Conservation (phyloP, 352 stramenopile genomes). For the Globisporangium heterothallicum region DNA sequence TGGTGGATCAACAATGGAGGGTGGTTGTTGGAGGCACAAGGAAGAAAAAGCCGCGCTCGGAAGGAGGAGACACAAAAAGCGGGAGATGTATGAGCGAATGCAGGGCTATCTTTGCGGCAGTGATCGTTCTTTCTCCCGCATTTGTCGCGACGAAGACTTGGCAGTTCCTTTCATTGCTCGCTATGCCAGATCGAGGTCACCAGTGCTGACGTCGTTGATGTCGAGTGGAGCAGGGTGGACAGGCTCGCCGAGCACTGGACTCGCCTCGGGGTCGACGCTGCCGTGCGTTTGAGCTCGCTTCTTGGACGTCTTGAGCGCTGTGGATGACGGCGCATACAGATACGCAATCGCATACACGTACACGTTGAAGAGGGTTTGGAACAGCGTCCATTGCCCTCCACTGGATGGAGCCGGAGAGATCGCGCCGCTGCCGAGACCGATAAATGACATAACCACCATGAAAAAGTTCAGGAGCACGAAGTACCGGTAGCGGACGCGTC, state of each 20-base stretch:
- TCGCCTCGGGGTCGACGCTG: conserved; percentile 18
- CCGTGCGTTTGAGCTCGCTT: conserved; percentile 14
- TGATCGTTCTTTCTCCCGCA: background rate
- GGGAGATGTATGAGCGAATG: background rate
- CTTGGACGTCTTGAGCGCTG: conserved; percentile 24
- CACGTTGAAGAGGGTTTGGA: conserved; percentile 50
- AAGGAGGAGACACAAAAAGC: no score
- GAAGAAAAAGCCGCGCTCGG: no score
- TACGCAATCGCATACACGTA: conserved; percentile 58
- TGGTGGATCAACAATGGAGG: no score
- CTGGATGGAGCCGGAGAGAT: conserved; percentile 42
- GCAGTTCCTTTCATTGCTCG: background rate
- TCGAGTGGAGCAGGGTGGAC: conserved; percentile 4
- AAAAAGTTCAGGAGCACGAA: conserved; percentile 36
- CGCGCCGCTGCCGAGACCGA: conserved; percentile 29
- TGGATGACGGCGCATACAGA: conserved; percentile 42
- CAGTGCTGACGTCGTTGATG: conserved; percentile 1
- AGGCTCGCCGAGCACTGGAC: conserved; percentile 13
- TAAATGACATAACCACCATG: conserved; percentile 46
- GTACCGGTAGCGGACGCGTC: conserved; percentile 43
- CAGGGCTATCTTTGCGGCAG: background rate
- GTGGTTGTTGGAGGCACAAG: no score
- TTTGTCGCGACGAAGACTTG: background rate
- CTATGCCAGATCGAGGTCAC: conserved; percentile 10
- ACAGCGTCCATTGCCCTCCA: conserved; percentile 43